Conservation (phyloP, 108 stramenopile species). For the Heterococcus sp. region DNA sequence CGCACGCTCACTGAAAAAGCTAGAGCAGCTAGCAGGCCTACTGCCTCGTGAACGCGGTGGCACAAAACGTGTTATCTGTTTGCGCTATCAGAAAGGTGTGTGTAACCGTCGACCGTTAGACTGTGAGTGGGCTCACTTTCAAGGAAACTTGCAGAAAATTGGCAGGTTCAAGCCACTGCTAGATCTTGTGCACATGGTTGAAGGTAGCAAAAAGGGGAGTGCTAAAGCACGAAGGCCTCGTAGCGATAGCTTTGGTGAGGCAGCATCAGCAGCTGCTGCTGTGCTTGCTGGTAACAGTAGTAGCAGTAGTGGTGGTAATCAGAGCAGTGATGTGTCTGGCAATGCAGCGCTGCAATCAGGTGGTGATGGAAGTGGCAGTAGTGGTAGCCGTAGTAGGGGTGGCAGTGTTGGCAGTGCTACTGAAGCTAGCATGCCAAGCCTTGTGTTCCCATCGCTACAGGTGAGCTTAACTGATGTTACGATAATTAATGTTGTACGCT, state of each 20-base stretch:
- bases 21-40: conserved; percentile 7
- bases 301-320: too few species aligned
- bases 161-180: background rate
- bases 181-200: background rate
- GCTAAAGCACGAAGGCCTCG: background rate
- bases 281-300: too few species aligned
- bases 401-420: background rate
- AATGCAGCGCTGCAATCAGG: too few species aligned
- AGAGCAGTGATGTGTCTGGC: too few species aligned
- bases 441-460: too few species aligned
- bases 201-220: background rate
- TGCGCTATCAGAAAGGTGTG: background rate
- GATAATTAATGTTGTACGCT: too few species aligned
- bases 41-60: background rate
- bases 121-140: conserved; percentile 8
- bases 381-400: too few species aligned
- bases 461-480: too few species aligned
- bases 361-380: too few species aligned
- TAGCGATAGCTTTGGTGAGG: background rate
- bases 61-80: background rate
- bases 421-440: too few species aligned
- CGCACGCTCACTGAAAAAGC: conserved; percentile 4
- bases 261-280: background rate
- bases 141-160: background rate
- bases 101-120: background rate